These are phyloP conservation scores for Passalora sequoiae DNA, from an alignment of 2,329 filamentous ascomycete genomes.

Conservation along the genomic window DNA sequence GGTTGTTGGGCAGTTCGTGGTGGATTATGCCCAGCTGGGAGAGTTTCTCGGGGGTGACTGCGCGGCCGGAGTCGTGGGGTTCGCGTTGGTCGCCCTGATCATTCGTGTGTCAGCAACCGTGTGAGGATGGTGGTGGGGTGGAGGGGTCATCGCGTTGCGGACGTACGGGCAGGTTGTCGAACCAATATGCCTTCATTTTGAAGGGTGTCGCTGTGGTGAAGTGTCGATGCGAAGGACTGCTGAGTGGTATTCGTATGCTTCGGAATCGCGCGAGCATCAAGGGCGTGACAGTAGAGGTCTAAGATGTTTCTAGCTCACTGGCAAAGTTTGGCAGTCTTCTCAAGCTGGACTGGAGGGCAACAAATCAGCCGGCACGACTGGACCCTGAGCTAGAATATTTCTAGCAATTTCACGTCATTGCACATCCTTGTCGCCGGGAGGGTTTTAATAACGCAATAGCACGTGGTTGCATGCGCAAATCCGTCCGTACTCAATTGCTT, in stretches of 20 bases:
- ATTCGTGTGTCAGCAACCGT: constrained; percentile 3
- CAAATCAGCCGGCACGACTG: no score
- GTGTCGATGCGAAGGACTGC: neutral
- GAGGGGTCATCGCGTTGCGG: neutral
- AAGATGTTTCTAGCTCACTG: no score
- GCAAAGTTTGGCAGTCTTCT: neutral
- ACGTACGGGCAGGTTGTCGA: constrained; percentile 59
- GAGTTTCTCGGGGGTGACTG: constrained; percentile 62
- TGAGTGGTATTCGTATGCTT: neutral
- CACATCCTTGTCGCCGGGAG: no score
- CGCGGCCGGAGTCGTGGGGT: constrained; percentile 76
- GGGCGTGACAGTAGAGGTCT: no score
- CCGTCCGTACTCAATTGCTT: no score
- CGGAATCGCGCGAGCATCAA: constrained; percentile 1
- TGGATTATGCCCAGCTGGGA: constrained; percentile 74
- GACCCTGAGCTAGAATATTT: no score
- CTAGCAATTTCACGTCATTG: no score
- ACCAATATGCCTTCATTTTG: constrained; percentile 67
- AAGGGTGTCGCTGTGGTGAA: constrained; percentile 3
- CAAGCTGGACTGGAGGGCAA: no score
- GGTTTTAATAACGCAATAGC: no score
- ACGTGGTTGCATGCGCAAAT: no score
- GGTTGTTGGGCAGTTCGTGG: constrained; percentile 57
- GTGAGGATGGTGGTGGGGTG: constrained; percentile 10
- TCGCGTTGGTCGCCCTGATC: constrained; percentile 84